phyloP scores from a whole-genome alignment of 768 basidiomycete genomes.

The Gloeostereum incarnatum region DNA sequence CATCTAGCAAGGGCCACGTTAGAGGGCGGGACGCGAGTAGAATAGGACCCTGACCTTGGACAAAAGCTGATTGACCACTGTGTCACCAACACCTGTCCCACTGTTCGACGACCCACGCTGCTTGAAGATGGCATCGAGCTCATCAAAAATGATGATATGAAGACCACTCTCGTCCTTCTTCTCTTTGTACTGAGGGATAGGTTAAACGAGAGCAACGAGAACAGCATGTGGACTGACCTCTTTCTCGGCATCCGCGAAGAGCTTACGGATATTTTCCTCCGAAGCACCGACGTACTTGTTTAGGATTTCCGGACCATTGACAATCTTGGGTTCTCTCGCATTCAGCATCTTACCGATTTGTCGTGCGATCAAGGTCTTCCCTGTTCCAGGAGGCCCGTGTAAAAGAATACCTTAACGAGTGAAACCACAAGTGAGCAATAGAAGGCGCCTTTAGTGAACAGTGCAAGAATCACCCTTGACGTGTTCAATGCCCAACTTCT shows the following conservation, averaged over 20 bases:
- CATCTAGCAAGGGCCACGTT: slow-evolving; percentile 52
- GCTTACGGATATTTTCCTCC: slow-evolving; percentile 96
- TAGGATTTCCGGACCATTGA: slow-evolving; percentile 95
- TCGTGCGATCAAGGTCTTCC: slow-evolving; percentile 95
- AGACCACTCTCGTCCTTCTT: slow-evolving; percentile 95
- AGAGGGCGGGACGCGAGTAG: not conserved
- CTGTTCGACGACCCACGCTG: slow-evolving; percentile 89
- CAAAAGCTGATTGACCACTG: slow-evolving; percentile 94
- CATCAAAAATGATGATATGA: slow-evolving; percentile 99
- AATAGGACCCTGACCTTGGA: slow-evolving; percentile 62
- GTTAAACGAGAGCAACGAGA: not conserved
- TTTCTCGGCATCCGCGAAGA: slow-evolving; percentile 97
- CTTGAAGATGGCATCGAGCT: slow-evolving; percentile 97
- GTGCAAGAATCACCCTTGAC: slow-evolving; percentile 67
- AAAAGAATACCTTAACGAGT: slow-evolving; percentile 69
- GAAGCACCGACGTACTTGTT: slow-evolving; percentile 97
- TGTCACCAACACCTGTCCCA: slow-evolving; percentile 98
- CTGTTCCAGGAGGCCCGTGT: slow-evolving; percentile 95
- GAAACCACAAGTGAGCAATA: not conserved
- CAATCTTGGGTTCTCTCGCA: slow-evolving; percentile 94
- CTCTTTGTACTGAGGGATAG: slow-evolving; percentile 70
- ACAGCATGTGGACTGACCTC: slow-evolving; percentile 43
- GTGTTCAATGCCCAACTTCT: slow-evolving; percentile 96
- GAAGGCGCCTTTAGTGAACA: not conserved
- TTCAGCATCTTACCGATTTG: slow-evolving; percentile 99